These are phyloP conservation scores for Mitragyna speciosa DNA, from an alignment of 257 asterid species.

Conservation along the genomic window DNA sequence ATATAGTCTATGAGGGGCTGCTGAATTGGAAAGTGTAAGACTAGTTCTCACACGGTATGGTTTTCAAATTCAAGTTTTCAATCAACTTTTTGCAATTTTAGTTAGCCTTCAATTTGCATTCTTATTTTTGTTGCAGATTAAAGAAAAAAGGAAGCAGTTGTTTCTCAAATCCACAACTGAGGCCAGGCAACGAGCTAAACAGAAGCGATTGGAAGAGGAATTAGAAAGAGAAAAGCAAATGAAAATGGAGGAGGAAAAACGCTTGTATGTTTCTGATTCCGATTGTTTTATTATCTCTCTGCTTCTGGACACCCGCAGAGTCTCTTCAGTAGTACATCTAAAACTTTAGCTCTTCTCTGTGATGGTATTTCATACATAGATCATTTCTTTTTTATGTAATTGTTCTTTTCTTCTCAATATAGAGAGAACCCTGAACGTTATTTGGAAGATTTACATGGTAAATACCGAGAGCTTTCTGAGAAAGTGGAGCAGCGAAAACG, in stretches of 20 bases:
- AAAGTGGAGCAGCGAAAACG: constrained; percentile 85
- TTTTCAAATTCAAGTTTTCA: not conserved
- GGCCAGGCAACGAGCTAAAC: constrained; percentile 86
- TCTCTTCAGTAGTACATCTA: not conserved
- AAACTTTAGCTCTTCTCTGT: not conserved
- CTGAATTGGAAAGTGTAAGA: not conserved
- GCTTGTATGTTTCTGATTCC: constrained; percentile 52
- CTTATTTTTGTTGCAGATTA: constrained; percentile 52
- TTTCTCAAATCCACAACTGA: constrained; percentile 81
- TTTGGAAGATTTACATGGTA: constrained; percentile 84
- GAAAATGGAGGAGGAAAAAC: constrained; percentile 91
- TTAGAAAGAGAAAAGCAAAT: constrained; percentile 77
- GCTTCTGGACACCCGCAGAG: not conserved
- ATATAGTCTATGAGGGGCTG: not conserved
- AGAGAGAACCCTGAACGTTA: constrained; percentile 91
- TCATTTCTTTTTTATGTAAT: not conserved
- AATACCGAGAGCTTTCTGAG: constrained; percentile 72
- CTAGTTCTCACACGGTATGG: not conserved
- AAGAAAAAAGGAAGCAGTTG: constrained; percentile 78
- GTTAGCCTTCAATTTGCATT: not conserved
- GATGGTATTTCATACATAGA: constrained; percentile 1
- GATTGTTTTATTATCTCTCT: constrained; percentile 9
- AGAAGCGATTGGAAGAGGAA: constrained; percentile 83
- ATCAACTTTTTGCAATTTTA: not conserved
- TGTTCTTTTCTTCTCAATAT: constrained; percentile 13